Conservation (phyloP, 208 protist genomes). For the Crithidia mellificae region DNA sequence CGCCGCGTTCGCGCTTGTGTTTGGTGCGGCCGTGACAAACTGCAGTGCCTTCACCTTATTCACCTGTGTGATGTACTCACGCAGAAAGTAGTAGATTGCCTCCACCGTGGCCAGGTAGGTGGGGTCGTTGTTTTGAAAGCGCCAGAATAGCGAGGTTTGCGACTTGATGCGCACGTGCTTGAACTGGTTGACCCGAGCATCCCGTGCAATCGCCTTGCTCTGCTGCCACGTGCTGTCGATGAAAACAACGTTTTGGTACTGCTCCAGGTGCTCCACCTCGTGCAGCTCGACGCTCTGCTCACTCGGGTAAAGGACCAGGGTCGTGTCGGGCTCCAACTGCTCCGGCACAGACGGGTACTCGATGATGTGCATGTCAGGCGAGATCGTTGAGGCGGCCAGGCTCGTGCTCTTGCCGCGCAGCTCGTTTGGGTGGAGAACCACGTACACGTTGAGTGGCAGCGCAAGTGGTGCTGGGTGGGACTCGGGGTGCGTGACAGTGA, state of each 20-base stretch:
- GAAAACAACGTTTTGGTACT: slow-evolving; percentile 90
- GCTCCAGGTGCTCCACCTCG: slow-evolving; percentile 65
- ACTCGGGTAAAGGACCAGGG: slow-evolving; percentile 89
- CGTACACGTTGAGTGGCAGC: slow-evolving; percentile 84
- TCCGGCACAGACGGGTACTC: slow-evolving; percentile 72
- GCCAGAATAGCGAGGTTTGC: slow-evolving; percentile 93
- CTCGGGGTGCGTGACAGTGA: slow-evolving; percentile 82
- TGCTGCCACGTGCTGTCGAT: slow-evolving; percentile 95
- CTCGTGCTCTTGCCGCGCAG: slow-evolving; percentile 92
- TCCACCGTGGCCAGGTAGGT: slow-evolving; percentile 94
- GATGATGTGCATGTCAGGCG: slow-evolving; percentile 80
- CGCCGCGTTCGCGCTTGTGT: not conserved
- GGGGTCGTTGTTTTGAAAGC: slow-evolving; percentile 92
- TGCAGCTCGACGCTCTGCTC: slow-evolving; percentile 69
- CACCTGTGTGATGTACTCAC: slow-evolving; percentile 80
- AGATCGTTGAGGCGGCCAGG: slow-evolving; percentile 90
- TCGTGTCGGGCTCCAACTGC: slow-evolving; percentile 60
- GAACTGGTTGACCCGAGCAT: slow-evolving; percentile 74
- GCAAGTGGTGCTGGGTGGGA: slow-evolving; percentile 71
- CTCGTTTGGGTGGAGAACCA: slow-evolving; percentile 89
- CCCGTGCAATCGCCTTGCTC: slow-evolving; percentile 83
- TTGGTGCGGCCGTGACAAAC: not conserved
- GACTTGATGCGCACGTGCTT: slow-evolving; percentile 82
- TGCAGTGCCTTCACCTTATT: slow-evolving; percentile 39
- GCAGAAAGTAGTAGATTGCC: slow-evolving; percentile 95